Evolutionary conservation across 768 basidiomycete genomes (phyloP).

Genomic region (Scleroderma citrinum): DNA sequence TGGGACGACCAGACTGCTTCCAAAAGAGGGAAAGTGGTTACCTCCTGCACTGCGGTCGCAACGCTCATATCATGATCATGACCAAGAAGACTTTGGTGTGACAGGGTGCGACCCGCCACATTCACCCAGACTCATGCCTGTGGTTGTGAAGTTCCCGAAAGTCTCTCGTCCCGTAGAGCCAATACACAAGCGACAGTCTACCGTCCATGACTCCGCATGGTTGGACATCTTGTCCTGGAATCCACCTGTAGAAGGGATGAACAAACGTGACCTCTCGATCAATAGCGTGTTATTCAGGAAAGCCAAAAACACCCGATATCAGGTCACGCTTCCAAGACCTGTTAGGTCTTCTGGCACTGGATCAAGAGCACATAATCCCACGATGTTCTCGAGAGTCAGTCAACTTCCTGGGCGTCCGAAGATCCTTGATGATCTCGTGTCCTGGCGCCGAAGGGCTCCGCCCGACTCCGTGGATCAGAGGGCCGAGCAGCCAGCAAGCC

Average conservation of each 20-base stretch:
- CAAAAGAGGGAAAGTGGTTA: constrained; percentile 46
- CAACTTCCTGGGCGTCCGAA: constrained; percentile 22
- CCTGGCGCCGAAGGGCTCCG: constrained; percentile 34
- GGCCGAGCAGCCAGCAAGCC: constrained; percentile 6
- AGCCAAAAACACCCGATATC: constrained; percentile 29
- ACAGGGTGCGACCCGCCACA: constrained; percentile 45
- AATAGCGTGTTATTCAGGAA: constrained; percentile 61
- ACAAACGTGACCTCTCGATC: constrained; percentile 50
- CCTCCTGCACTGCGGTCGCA: constrained; percentile 47
- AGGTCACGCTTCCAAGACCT: constrained; percentile 31
- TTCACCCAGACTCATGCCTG: constrained; percentile 38
- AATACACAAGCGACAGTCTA: constrained; percentile 46
- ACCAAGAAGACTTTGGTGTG: constrained; percentile 38
- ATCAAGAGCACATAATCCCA: constrained; percentile 38
- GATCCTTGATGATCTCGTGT: constrained; percentile 29
- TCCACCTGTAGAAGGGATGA: constrained; percentile 65
- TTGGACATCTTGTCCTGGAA: constrained; percentile 68
- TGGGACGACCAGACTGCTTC: constrained; percentile 12
- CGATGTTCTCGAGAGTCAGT: constrained; percentile 15
- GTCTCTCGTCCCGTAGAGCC: constrained; percentile 37
- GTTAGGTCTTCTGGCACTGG: constrained; percentile 6
- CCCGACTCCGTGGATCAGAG: constrained; percentile 13
- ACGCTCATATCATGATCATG: constrained; percentile 29
- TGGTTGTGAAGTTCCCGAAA: constrained; percentile 45
- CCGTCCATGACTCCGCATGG: constrained; percentile 36